A percentile compares a stretch with the other conserved stretches of the same genome.
Conservation (phyloP, 805 yeast species). For the Teunomyces stri region DNA sequence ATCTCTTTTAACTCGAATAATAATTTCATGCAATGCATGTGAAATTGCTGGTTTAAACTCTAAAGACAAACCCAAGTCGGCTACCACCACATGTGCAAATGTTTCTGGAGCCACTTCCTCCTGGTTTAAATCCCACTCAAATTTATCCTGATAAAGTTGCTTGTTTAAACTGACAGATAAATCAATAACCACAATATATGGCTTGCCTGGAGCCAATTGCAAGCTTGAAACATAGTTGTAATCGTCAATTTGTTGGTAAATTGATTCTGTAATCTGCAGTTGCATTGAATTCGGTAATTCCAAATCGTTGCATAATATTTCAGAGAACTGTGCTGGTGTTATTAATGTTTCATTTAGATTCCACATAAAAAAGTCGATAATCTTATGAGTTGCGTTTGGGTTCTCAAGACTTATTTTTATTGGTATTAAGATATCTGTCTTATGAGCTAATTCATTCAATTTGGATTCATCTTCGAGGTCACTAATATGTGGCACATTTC, state of each 20-base stretch:
- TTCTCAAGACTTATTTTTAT: slow-evolving; percentile 61
- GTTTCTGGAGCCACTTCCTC: slow-evolving; percentile 67
- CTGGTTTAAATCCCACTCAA: slow-evolving; percentile 83
- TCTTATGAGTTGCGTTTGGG: slow-evolving; percentile 43
- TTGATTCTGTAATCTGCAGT: slow-evolving; percentile 62
- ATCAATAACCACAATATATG: slow-evolving; percentile 63
- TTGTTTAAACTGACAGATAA: slow-evolving; percentile 80
- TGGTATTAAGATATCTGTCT: slow-evolving; percentile 56
- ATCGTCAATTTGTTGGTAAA: slow-evolving; percentile 79
- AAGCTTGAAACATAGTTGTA: slow-evolving; percentile 61
- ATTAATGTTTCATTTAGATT: slow-evolving; percentile 61
- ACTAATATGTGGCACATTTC: slow-evolving; percentile 21
- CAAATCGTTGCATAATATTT: slow-evolving; percentile 75
- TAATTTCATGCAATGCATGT: slow-evolving; percentile 78
- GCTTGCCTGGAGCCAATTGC: slow-evolving; percentile 52
- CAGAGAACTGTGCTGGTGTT: slow-evolving; percentile 73
- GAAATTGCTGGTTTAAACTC: slow-evolving; percentile 91
- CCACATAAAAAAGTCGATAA: slow-evolving; percentile 75
- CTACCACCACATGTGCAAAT: slow-evolving; percentile 79
- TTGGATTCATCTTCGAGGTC: slow-evolving; percentile 22
- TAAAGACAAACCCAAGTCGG: slow-evolving; percentile 77
- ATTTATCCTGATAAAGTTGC: slow-evolving; percentile 82
- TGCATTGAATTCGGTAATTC: slow-evolving; percentile 72
- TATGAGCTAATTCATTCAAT: slow-evolving; percentile 25
- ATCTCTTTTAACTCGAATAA: slow-evolving; percentile 75